These are phyloP conservation scores for Eucalyptus guilfoylei DNA, from an alignment of 345 rosid species.

Conservation along the genomic window DNA sequence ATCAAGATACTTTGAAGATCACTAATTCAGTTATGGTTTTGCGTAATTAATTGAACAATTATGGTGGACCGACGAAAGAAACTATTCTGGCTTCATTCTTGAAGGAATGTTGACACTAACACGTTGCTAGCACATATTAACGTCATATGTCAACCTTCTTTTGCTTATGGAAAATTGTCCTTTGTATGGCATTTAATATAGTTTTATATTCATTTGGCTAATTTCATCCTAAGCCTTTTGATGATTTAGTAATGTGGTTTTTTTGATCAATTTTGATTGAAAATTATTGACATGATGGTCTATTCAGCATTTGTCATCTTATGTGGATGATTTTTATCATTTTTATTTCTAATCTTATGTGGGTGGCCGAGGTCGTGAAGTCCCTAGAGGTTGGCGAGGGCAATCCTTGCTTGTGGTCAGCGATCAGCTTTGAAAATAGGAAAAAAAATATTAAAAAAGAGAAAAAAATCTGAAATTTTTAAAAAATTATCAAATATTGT, in stretches of 20 bases:
- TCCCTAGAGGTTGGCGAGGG: rapidly evolving
- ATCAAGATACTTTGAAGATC: neutral
- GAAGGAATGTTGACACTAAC: neutral
- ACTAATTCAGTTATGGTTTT: neutral
- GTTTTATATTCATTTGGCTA: rapidly evolving
- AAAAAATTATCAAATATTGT: neutral
- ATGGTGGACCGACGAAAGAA: neutral
- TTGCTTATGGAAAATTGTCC: neutral
- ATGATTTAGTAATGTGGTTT: rapidly evolving
- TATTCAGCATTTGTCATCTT: rapidly evolving
- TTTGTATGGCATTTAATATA: neutral
- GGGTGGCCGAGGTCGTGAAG: rapidly evolving
- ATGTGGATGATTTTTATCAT: neutral
- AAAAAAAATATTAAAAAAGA: neutral
- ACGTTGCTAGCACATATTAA: neutral
- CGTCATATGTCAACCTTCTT: neutral
- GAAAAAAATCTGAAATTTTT: rapidly evolving
- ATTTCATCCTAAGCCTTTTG: rapidly evolving
- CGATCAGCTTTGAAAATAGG: rapidly evolving
- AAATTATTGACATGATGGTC: rapidly evolving
- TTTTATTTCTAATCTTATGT: neutral
- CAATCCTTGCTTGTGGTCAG: neutral
- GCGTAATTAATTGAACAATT: neutral
- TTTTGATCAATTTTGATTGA: rapidly evolving
- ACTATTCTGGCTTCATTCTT: neutral